Evolutionary conservation across 805 yeast genomes (phyloP), one percentile per base, ranked within the genome.

Genomic region (Alloascoidea hylecoeti): DNA sequence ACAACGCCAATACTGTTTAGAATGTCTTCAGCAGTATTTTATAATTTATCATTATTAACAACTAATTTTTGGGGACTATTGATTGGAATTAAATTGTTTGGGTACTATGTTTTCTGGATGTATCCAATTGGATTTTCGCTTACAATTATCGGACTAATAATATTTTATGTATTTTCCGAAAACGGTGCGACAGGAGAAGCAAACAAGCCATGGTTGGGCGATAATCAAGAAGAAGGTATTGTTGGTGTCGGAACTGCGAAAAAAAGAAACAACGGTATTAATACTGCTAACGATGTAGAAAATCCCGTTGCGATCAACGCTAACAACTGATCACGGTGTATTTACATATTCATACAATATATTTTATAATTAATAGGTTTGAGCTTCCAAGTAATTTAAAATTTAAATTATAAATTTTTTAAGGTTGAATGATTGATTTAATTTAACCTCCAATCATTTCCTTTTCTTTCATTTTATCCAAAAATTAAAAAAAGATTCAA

Each of bases 101-200:
- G 63, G 17, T 63, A 64, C 48, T 49, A 49, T 27, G 69, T 64
- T 4, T 63, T 44, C 51, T 63, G 68, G 68, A 55, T 63, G 18
- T 63, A 63, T 43, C 69, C 69, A 4, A 62, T 63, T 18, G 69
- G 69, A 2, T 63, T 63, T 39, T 66, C 61, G 23, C 53, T 60
- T 39, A 61, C 64, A 3, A 53, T 63, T 16, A 35, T 60, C 2
- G 68, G 68, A 6, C 56, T 63, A 49, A 46, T 63, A 16, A 45
- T 60, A 38, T 63, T 63, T 50, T 58, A 63, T 45, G 9, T 16
- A n/a, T 34, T 34, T 18, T 23, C 30, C 13, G n/a, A 23, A 9
- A 23, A 23, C n/a, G 30, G 30, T n/a, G 49, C 55, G 16, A 44
- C 45, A 17, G 67, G 66, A 17, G 69, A 63, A 45, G 51, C 64